Evolutionary conservation across 1,284 basidiomycete species (phyloP).

Genomic region (Microbotryum silenes-acaulis): DNA sequence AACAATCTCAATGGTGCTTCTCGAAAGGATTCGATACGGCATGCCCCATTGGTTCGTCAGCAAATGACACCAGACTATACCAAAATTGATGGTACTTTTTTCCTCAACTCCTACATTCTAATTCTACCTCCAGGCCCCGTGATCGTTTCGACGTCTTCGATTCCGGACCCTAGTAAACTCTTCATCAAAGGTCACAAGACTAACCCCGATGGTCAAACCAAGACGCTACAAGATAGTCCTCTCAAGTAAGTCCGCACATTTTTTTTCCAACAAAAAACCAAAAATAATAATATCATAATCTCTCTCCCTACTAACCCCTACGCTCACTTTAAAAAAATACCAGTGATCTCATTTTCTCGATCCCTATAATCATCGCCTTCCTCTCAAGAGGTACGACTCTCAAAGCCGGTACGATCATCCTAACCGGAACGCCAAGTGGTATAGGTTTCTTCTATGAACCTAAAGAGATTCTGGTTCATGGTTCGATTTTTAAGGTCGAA

Average conservation of each 20-base stretch:
- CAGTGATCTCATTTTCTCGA: conserved; percentile 44
- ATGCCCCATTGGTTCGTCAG: conserved; percentile 42
- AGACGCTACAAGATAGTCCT: conserved; percentile 39
- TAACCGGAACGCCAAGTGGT: conserved; percentile 41
- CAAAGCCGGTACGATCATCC: conserved; percentile 31
- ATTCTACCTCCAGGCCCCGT: conserved; percentile 7
- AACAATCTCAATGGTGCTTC: conserved; percentile 41
- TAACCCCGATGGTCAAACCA: conserved; percentile 18
- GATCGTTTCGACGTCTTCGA: conserved; percentile 23
- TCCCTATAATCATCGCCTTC: conserved; percentile 43
- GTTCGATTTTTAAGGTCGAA: conserved; percentile 43
- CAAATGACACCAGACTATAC: neutral
- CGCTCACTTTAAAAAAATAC: neutral
- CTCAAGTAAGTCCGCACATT: conserved; percentile 35
- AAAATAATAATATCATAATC: too few species aligned
- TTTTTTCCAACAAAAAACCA: too few species aligned
- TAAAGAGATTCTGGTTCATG: conserved; percentile 37
- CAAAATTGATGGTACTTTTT: too few species aligned
- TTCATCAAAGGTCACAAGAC: conserved; percentile 38
- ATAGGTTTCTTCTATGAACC: conserved; percentile 41
- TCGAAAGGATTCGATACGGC: conserved; percentile 44
- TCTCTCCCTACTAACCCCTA: too few species aligned
- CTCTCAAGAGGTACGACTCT: conserved; percentile 35
- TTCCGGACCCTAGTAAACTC: conserved; percentile 34
- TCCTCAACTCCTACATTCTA: neutral